These are phyloP conservation scores for Echeveria elegans DNA, from an alignment of 164 flowering plant species.

Conservation along the genomic window DNA sequence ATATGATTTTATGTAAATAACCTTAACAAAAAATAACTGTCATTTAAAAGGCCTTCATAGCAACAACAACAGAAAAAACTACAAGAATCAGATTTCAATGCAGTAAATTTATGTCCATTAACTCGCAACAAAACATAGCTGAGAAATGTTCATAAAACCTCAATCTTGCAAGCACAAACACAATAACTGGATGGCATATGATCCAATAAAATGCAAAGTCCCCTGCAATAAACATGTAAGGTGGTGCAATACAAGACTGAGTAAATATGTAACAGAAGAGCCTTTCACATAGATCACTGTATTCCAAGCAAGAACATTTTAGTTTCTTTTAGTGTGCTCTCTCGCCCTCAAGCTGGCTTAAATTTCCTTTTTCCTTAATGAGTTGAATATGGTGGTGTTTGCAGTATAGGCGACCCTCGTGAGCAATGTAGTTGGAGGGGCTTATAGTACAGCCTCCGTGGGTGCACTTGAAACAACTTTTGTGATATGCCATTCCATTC, in stretches of 20 bases:
- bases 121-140: not conserved
- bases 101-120: not conserved
- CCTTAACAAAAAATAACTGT: too few species aligned
- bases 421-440: constrained; percentile 90
- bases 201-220: not conserved
- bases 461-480: constrained; percentile 84
- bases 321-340: not conserved
- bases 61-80: too few species aligned
- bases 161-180: not conserved
- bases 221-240: not conserved
- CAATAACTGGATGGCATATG: not conserved
- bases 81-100: not conserved
- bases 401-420: constrained; percentile 86
- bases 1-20: too few species aligned
- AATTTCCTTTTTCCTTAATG: constrained; percentile 84
- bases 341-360: constrained; percentile 73
- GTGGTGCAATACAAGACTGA: not conserved
- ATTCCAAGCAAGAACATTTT: not conserved
- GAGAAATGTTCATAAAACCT: not conserved
- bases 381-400: constrained; percentile 86
- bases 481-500: constrained; percentile 74
- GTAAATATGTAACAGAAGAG: not conserved
- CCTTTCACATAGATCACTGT: not conserved
- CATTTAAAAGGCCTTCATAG: too few species aligned
- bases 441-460: constrained; percentile 90